phyloP scores from a whole-genome alignment of 352 stramenopile genomes.

The Pythium guiyangense region DNA sequence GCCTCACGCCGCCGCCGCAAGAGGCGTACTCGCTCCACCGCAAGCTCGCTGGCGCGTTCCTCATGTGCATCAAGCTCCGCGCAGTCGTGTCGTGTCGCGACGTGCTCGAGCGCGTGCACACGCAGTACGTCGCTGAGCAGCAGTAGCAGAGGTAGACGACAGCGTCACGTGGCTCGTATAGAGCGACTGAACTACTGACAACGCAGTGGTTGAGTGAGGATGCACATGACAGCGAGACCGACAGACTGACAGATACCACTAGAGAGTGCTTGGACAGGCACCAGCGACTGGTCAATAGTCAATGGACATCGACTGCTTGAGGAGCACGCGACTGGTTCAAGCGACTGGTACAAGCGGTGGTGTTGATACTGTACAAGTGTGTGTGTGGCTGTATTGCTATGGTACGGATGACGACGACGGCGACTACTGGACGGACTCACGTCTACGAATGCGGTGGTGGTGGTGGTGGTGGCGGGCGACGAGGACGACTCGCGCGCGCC shows the following conservation, averaged over 20 bases:
- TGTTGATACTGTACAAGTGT: too few species aligned
- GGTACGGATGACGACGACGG: too few species aligned
- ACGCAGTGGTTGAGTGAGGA: background rate
- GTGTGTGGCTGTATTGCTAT: too few species aligned
- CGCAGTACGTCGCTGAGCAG: conserved; percentile 46
- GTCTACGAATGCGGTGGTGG: background rate
- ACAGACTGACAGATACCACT: too few species aligned
- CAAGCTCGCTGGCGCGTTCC: conserved; percentile 97
- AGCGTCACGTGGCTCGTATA: background rate
- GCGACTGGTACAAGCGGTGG: too few species aligned
- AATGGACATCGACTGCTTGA: too few species aligned
- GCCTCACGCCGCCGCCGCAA: conserved; percentile 92
- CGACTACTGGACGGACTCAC: background rate
- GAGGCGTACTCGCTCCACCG: conserved; percentile 99
- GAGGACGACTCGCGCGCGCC: too few species aligned
- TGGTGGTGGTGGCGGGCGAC: background rate
- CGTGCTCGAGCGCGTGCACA: conserved; percentile 89
- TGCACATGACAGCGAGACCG: too few species aligned
- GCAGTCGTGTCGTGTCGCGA: conserved; percentile 89
- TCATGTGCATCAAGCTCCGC: conserved; percentile 98
- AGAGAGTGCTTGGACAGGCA: too few species aligned
- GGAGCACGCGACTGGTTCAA: too few species aligned
- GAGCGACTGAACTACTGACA: background rate
- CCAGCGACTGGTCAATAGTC: too few species aligned
- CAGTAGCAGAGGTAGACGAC: background rate